These are phyloP conservation scores for Elsinoe arachidis DNA, from an alignment of 2,329 filamentous ascomycete species.

Conservation along the genomic window DNA sequence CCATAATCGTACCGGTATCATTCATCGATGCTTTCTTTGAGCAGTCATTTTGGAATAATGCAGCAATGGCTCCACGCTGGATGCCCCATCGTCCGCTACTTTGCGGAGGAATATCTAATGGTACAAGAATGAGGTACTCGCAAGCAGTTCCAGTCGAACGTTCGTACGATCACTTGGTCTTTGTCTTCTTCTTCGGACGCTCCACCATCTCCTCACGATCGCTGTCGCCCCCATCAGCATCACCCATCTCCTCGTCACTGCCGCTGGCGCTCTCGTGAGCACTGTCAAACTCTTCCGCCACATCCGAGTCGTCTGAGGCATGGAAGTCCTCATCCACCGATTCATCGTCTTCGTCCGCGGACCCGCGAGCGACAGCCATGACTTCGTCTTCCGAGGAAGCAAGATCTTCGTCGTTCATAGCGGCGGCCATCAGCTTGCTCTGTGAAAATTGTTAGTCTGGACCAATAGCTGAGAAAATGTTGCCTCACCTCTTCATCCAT, in stretches of 20 bases:
- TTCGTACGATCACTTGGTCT: slow-evolving; percentile 30
- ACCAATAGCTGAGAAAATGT: slow-evolving; percentile 21
- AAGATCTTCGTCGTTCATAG: slow-evolving; percentile 74
- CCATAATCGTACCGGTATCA: no score
- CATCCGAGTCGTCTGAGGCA: slow-evolving; percentile 84
- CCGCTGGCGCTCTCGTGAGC: slow-evolving; percentile 73
- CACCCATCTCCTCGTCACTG: slow-evolving; percentile 56
- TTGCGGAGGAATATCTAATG: background rate
- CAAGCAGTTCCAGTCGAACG: no score
- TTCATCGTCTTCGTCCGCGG: slow-evolving; percentile 92
- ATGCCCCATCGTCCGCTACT: no score
- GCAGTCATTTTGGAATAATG: background rate
- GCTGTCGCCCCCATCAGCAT: slow-evolving; percentile 44
- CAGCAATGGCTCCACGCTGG: background rate
- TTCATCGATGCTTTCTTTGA: background rate
- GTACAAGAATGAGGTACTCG: slow-evolving; percentile 1
- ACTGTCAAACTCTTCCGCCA: slow-evolving; percentile 92
- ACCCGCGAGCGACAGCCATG: slow-evolving; percentile 69
- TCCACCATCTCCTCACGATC: slow-evolving; percentile 45
- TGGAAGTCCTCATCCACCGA: slow-evolving; percentile 94
- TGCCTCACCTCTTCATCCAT: slow-evolving; percentile 83
- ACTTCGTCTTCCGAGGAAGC: slow-evolving; percentile 72
- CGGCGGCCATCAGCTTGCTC: slow-evolving; percentile 61
- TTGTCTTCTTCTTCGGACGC: slow-evolving; percentile 57
- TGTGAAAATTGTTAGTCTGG: slow-evolving; percentile 30